Conservation (phyloP, 208 protist species). For the Crithidia acanthocephali region DNA sequence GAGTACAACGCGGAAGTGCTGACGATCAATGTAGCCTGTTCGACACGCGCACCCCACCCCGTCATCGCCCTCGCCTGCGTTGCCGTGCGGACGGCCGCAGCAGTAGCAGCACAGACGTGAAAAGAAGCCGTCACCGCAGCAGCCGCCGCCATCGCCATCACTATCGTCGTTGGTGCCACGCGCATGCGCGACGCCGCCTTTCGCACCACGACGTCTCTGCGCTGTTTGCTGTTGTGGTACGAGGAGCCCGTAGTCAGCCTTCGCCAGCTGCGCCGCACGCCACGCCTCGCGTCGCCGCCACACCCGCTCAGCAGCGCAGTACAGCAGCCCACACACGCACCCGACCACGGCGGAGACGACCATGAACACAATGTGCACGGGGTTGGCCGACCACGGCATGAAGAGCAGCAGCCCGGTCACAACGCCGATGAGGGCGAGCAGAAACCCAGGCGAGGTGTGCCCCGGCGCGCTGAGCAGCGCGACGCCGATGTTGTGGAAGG, state of each 20-base stretch:
- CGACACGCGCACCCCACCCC: neutral
- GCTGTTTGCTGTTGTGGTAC: neutral
- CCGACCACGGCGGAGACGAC: constrained; percentile 49
- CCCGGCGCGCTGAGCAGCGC: constrained; percentile 23
- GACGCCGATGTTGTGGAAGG: constrained; percentile 1
- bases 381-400: constrained; percentile 68
- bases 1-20: constrained; percentile 34
- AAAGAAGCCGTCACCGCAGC: neutral
- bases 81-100: neutral
- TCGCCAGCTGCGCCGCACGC: neutral
- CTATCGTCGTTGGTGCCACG: neutral
- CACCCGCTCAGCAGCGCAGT: constrained; percentile 26
- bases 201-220: neutral
- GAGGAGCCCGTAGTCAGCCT: neutral
- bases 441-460: constrained; percentile 23
- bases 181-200: no score
- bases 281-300: constrained; percentile 6
- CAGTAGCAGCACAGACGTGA: constrained; percentile 1
- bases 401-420: constrained; percentile 71
- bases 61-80: constrained; percentile 1
- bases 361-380: constrained; percentile 74
- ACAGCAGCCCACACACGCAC: constrained; percentile 44
- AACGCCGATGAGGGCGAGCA: constrained; percentile 42
- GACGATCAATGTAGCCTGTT: constrained; percentile 13
- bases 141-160: neutral